These are phyloP conservation scores for Trypanosoma rangeli DNA, from an alignment of 208 protist species.

Conservation along the genomic window DNA sequence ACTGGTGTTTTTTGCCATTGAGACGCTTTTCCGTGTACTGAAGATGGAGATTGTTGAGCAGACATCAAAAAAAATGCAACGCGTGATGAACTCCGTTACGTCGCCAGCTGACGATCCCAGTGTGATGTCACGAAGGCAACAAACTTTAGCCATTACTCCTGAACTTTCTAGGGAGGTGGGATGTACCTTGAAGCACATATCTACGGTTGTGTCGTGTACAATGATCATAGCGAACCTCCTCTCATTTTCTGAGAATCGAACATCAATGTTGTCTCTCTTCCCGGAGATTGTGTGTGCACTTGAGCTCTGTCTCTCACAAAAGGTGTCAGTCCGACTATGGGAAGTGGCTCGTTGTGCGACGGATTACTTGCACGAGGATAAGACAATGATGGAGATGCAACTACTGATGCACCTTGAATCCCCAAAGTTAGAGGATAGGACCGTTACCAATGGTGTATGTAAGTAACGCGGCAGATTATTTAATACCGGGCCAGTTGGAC, in stretches of 20 bases:
- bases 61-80: slow-evolving; percentile 6
- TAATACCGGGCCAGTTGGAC: neutral
- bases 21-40: slow-evolving; percentile 12
- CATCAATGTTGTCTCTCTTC: slow-evolving; percentile 8
- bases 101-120: neutral
- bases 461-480: neutral
- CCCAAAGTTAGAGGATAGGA: neutral
- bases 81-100: neutral
- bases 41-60: neutral
- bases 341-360: slow-evolving; percentile 16
- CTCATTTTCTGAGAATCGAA: slow-evolving; percentile 24
- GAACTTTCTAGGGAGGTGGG: neutral
- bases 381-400: neutral
- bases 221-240: slow-evolving; percentile 30
- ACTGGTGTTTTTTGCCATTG: slow-evolving; percentile 19
- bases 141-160: neutral
- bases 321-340: slow-evolving; percentile 12
- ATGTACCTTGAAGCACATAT: slow-evolving; percentile 5
- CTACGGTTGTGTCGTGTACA: slow-evolving; percentile 7
- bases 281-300: slow-evolving; percentile 18
- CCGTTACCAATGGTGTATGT: neutral
- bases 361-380: slow-evolving; percentile 26
- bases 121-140: neutral
- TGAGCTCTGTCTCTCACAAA: slow-evolving; percentile 17
- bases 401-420: slow-evolving; percentile 9